Percentiles rank a stretch among this genome's conserved stretches.
Conservation (phyloP, 2,329 filamentous ascomycete genomes). For the Eutypella sp. region DNA sequence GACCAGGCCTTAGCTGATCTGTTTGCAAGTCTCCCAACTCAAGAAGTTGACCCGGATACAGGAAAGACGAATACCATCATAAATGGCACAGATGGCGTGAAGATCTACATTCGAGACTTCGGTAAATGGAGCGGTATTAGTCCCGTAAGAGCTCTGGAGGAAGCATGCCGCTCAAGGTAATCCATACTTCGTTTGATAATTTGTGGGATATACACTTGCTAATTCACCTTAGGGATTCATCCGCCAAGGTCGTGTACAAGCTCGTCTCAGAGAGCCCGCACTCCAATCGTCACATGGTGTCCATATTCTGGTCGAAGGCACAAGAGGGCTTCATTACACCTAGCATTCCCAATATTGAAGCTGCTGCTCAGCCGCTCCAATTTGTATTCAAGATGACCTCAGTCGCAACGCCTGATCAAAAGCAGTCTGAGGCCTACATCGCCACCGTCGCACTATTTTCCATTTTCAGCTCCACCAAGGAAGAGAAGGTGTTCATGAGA, state of each 20-base stretch:
- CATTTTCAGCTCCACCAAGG: conserved; percentile 70
- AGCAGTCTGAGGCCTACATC: conserved; percentile 83
- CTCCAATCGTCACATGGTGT: conserved; percentile 69
- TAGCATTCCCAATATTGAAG: conserved; percentile 38
- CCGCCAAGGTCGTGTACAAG: conserved; percentile 61
- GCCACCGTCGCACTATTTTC: conserved; percentile 79
- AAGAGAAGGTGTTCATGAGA: conserved; percentile 78
- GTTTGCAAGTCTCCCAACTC: conserved; percentile 57
- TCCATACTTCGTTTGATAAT: conserved; percentile 14
- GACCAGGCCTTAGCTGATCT: conserved; percentile 46
- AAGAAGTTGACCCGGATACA: conserved; percentile 52
- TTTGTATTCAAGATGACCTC: conserved; percentile 69
- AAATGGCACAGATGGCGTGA: conserved; percentile 46
- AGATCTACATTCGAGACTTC: conserved; percentile 71
- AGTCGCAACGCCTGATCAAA: conserved; percentile 66
- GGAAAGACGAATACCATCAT: conserved; percentile 55
- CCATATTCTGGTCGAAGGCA: conserved; percentile 72
- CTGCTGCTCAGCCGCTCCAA: conserved; percentile 41
- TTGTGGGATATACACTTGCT: neutral
- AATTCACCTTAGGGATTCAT: conserved; percentile 55
- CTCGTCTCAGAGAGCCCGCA: conserved; percentile 69
- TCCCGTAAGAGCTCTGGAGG: conserved; percentile 74
- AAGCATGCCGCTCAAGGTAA: conserved; percentile 77
- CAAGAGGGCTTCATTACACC: conserved; percentile 45
- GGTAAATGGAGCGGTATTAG: conserved; percentile 74